These are phyloP conservation scores for Prunus mongolica DNA, from an alignment of 306 rosid species.

Conservation along the genomic window DNA sequence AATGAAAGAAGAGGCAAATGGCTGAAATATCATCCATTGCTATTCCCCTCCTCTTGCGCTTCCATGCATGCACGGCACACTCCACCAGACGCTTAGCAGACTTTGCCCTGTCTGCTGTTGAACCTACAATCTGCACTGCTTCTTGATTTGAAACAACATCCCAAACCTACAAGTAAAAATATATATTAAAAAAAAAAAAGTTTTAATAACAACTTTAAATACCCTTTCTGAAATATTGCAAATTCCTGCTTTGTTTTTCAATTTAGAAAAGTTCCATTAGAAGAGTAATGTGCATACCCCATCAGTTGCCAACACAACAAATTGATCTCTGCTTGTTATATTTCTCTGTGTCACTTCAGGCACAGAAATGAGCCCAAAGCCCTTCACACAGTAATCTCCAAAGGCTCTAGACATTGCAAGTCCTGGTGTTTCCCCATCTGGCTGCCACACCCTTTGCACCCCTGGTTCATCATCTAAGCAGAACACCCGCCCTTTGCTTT, in stretches of 20 bases:
- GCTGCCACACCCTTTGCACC: conserved; percentile 79
- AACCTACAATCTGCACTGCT: conserved; percentile 75
- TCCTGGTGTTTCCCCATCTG: conserved; percentile 68
- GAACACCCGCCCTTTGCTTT: conserved; percentile 76
- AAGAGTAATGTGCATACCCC: conserved; percentile 49
- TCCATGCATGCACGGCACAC: conserved; percentile 74
- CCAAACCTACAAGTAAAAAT: conserved; percentile 62
- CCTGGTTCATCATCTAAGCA: conserved; percentile 81
- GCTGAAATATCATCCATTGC: conserved; percentile 95
- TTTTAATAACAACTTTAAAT: background rate
- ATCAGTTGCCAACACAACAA: conserved; percentile 87
- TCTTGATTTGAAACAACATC: conserved; percentile 90
- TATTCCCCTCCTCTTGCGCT: conserved; percentile 70
- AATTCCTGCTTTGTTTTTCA: background rate
- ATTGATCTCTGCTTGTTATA: conserved; percentile 57
- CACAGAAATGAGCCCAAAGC: conserved; percentile 74
- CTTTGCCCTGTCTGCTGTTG: conserved; percentile 52
- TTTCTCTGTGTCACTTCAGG: conserved; percentile 80
- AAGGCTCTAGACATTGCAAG: conserved; percentile 93
- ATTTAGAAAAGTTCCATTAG: background rate
- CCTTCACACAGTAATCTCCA: conserved; percentile 82
- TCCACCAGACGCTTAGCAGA: conserved; percentile 69
- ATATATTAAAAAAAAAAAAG: background rate
- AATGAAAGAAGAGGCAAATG: conserved; percentile 81
- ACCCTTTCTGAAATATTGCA: background rate